phyloP scores from a whole-genome alignment of 352 stramenopile species.

The Discostella stelligera region DNA sequence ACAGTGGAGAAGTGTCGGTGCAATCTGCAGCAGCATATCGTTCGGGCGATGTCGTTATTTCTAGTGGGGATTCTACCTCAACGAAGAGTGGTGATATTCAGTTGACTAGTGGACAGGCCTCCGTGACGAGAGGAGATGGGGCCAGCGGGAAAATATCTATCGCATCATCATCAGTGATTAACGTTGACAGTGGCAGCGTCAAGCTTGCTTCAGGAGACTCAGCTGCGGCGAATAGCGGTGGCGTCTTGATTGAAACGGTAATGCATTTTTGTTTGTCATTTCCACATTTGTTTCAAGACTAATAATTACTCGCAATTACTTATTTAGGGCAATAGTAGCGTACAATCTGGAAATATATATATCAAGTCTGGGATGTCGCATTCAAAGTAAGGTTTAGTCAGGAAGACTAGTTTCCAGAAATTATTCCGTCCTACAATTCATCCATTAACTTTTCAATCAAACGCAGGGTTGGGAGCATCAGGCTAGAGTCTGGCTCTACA shows the following conservation, averaged over 20 bases:
- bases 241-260: conserved; percentile 27
- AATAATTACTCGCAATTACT: neutral
- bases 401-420: neutral
- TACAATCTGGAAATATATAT: conserved; percentile 8
- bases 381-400: conserved; percentile 11
- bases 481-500: conserved; percentile 26
- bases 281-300: conserved; percentile 2
- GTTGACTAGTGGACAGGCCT: conserved; percentile 11
- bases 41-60: conserved; percentile 14
- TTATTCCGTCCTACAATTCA: neutral
- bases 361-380: conserved; percentile 8
- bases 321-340: conserved; percentile 1
- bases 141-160: conserved; percentile 36
- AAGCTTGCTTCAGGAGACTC: conserved; percentile 29
- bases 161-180: conserved; percentile 24
- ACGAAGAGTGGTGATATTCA: conserved; percentile 32
- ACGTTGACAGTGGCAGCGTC: conserved; percentile 32
- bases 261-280: neutral
- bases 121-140: neutral
- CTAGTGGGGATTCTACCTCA: conserved; percentile 5
- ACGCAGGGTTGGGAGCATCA: conserved; percentile 25
- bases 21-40: neutral
- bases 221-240: conserved; percentile 18
- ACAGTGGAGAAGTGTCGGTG: conserved; percentile 21
- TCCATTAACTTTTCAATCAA: neutral